A percentile compares a stretch with the other conserved stretches of the same genome.
Evolutionary conservation across 2,329 filamentous ascomycete genomes (phyloP).

Genomic region (Elsinoe necatrix): DNA sequence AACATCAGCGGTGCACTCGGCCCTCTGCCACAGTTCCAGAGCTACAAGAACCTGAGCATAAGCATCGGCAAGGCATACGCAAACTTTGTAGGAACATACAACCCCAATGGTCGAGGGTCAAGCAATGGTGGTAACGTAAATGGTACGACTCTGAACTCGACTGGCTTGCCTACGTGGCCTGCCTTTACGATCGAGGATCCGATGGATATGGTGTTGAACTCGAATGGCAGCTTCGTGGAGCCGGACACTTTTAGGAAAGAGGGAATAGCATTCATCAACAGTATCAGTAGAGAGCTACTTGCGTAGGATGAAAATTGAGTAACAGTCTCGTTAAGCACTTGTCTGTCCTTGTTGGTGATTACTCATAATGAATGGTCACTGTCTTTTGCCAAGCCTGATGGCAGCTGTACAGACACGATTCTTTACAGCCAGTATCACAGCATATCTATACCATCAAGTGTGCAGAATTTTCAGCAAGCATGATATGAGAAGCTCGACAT

Average conservation of each 20-base stretch:
- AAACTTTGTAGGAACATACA: slow-evolving; percentile 36
- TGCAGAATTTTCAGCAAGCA: too few species aligned
- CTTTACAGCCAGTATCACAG: too few species aligned
- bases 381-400: too few species aligned
- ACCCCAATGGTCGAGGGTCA: slow-evolving; percentile 34
- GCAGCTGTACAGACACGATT: too few species aligned
- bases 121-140: slow-evolving; percentile 5
- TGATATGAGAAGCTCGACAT: background rate
- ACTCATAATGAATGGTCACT: too few species aligned
- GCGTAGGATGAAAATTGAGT: background rate
- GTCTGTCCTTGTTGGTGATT: too few species aligned
- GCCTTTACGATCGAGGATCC: slow-evolving; percentile 33
- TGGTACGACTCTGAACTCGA: slow-evolving; percentile 17
- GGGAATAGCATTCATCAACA: slow-evolving; percentile 40
- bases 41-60: slow-evolving; percentile 32
- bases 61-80: slow-evolving; percentile 37
- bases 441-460: too few species aligned
- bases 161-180: slow-evolving; percentile 36
- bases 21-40: slow-evolving; percentile 33
- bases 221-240: slow-evolving; percentile 38
- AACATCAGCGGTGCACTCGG: slow-evolving; percentile 43
- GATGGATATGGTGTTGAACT: slow-evolving; percentile 41
- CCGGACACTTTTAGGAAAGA: slow-evolving; percentile 42
- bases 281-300: slow-evolving; percentile 23
- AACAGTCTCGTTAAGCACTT: too few species aligned